Percentiles rank a stretch among this genome's conserved stretches.
phyloP scores from a whole-genome alignment of 2,329 filamentous ascomycete genomes.

The Aspergillus aculeatinus region DNA sequence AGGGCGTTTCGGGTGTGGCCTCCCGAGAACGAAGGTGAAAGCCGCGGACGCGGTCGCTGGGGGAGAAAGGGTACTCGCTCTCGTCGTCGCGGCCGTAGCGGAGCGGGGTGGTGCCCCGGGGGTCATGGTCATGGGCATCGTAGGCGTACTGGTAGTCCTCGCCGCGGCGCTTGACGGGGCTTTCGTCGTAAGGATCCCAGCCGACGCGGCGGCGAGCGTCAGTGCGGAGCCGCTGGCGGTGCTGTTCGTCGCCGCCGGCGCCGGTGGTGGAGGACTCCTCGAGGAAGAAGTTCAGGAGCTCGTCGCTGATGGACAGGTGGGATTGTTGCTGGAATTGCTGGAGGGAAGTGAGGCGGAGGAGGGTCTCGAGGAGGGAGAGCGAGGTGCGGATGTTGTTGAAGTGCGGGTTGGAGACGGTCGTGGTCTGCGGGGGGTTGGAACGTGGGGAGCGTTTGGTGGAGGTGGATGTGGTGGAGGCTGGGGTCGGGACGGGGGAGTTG shows the following conservation, averaged over 20 bases:
- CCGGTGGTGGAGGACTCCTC: slow-evolving; percentile 66
- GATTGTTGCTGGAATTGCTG: slow-evolving; percentile 91
- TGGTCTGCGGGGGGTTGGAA: slow-evolving; percentile 15
- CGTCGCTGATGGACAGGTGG: slow-evolving; percentile 85
- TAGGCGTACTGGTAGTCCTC: slow-evolving; percentile 62
- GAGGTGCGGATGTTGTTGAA: slow-evolving; percentile 61
- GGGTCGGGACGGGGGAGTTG: slow-evolving; percentile 31
- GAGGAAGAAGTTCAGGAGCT: slow-evolving; percentile 85
- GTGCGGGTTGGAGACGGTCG: slow-evolving; percentile 48
- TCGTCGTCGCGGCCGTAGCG: slow-evolving; percentile 22
- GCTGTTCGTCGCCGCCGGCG: slow-evolving; percentile 60
- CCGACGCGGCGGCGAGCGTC: slow-evolving; percentile 64
- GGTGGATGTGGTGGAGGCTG: slow-evolving; percentile 9
- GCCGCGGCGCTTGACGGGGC: slow-evolving; percentile 63
- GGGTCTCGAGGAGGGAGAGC: slow-evolving; percentile 81
- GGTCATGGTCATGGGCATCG: slow-evolving; percentile 57
- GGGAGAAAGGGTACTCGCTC: slow-evolving; percentile 28
- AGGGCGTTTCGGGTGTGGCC: slow-evolving; percentile 33
- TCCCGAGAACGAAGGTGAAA: slow-evolving; percentile 35
- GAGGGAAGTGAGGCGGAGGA: slow-evolving; percentile 79
- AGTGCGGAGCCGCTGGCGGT: slow-evolving; percentile 58
- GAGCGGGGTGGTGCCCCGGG: slow-evolving; percentile 38
- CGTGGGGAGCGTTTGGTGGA: slow-evolving; percentile 28
- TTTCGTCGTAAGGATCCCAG: slow-evolving; percentile 72
- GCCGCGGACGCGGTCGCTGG: slow-evolving; percentile 24